These are phyloP conservation scores for Penicillium paneum DNA, from an alignment of 2,329 filamentous ascomycete species.

Conservation along the genomic window DNA sequence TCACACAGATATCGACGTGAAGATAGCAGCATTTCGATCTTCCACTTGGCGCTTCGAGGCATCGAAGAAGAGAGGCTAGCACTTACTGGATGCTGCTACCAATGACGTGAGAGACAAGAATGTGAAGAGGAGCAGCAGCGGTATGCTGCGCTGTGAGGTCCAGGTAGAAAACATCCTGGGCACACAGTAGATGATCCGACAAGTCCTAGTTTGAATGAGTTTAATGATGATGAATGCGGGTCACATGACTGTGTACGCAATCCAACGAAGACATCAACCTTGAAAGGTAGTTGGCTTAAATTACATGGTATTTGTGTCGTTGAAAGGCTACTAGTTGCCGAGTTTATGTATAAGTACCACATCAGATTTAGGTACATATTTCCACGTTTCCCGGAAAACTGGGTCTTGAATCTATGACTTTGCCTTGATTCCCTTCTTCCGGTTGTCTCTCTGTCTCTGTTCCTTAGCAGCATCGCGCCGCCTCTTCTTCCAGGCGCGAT, in stretches of 20 bases:
- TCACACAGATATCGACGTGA: neutral
- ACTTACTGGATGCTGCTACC: slow-evolving; percentile 38
- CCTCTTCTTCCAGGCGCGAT: slow-evolving; percentile 53
- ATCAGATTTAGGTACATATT: neutral
- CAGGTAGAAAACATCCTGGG: slow-evolving; percentile 21
- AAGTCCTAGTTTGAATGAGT: neutral
- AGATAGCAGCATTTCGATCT: neutral
- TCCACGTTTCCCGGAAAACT: neutral
- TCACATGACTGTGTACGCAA: slow-evolving; percentile 13
- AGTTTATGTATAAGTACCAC: neutral
- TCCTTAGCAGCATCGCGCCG: slow-evolving; percentile 59
- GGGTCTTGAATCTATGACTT: slow-evolving; percentile 23
- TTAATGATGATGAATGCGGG: slow-evolving; percentile 10
- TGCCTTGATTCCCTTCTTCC: slow-evolving; percentile 47
- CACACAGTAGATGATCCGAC: slow-evolving; percentile 2
- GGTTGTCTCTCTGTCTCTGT: slow-evolving; percentile 59
- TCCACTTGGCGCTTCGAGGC: neutral
- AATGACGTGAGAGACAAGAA: slow-evolving; percentile 30
- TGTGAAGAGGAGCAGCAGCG: slow-evolving; percentile 24
- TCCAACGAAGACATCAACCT: neutral
- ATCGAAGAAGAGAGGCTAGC: neutral
- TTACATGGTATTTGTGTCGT: neutral
- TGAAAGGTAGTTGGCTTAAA: neutral
- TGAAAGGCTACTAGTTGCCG: neutral
- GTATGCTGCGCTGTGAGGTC: slow-evolving; percentile 15